phyloP scores from a whole-genome alignment of 805 yeast genomes.

The Saturnispora bothae region DNA sequence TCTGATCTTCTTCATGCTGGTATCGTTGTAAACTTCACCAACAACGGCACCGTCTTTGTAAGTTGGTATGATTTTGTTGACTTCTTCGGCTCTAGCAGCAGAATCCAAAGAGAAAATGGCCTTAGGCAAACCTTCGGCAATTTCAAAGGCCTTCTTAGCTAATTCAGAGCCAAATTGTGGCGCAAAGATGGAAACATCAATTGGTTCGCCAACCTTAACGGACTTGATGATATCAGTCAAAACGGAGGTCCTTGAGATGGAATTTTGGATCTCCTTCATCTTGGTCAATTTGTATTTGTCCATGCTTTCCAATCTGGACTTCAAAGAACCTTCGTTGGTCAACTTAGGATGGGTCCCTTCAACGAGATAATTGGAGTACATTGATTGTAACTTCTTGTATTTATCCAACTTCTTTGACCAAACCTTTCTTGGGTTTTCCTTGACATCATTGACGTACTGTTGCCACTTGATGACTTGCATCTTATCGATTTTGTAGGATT shows the following conservation, averaged over 20 bases:
- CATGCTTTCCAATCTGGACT: slow-evolving; percentile 21
- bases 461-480: slow-evolving; percentile 71
- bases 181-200: slow-evolving; percentile 25
- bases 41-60: slow-evolving; percentile 22
- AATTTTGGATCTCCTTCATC: slow-evolving; percentile 23
- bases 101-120: slow-evolving; percentile 18
- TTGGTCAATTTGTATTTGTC: slow-evolving; percentile 26
- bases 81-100: slow-evolving; percentile 40
- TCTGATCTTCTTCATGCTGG: slow-evolving; percentile 24
- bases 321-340: slow-evolving; percentile 8
- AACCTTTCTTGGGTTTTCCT: slow-evolving; percentile 42
- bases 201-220: slow-evolving; percentile 15
- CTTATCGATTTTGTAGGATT: slow-evolving; percentile 60
- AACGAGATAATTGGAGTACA: slow-evolving; percentile 18
- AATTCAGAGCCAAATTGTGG: slow-evolving; percentile 27
- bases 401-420: slow-evolving; percentile 41
- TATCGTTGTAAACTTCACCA: slow-evolving; percentile 23
- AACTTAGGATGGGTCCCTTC: slow-evolving; percentile 16
- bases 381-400: slow-evolving; percentile 31
- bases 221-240: slow-evolving; percentile 33
- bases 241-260: slow-evolving; percentile 37
- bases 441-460: slow-evolving; percentile 51
- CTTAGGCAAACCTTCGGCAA: slow-evolving; percentile 24
- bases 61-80: slow-evolving; percentile 32
- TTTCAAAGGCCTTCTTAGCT: slow-evolving; percentile 26